Evolutionary conservation across 768 basidiomycete genomes (phyloP).

Genomic region (Mycena albidolilacea): DNA sequence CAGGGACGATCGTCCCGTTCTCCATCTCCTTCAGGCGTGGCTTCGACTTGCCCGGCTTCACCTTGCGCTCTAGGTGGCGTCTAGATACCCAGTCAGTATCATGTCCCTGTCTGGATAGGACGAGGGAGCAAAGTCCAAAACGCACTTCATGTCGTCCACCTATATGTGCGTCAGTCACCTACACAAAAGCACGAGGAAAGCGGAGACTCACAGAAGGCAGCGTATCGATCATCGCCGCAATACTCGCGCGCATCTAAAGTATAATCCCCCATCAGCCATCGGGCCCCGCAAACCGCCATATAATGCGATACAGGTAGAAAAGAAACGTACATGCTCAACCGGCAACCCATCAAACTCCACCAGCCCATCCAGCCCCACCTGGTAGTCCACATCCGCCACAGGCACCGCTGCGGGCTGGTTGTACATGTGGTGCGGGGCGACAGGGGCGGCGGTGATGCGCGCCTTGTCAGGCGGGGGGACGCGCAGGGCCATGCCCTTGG

Average conservation of each 20-base stretch:
- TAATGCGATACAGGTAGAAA: neutral
- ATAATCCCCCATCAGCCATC: conserved; percentile 1
- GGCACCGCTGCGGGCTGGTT: neutral
- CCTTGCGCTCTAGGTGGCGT: conserved; percentile 54
- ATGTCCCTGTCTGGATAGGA: too few relatives aligned
- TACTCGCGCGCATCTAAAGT: conserved; percentile 38
- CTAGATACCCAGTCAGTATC: neutral
- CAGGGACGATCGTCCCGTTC: conserved; percentile 61
- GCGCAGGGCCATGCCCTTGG: conserved; percentile 71
- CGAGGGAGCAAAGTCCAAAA: neutral
- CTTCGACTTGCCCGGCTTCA: conserved; percentile 65
- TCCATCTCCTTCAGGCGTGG: conserved; percentile 68
- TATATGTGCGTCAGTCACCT: neutral
- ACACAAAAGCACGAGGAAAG: neutral
- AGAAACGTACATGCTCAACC: conserved; percentile 26
- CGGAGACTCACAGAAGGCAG: conserved; percentile 51
- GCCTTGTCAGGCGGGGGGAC: conserved; percentile 57
- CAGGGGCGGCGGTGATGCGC: conserved; percentile 4
- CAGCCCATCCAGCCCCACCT: conserved; percentile 29
- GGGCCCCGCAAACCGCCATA: neutral
- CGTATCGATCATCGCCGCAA: conserved; percentile 34
- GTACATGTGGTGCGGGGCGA: neutral
- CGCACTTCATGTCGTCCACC: conserved; percentile 33
- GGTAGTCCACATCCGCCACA: neutral
- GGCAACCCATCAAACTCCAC: conserved; percentile 39